Conservation (phyloP, 495 filamentous ascomycete genomes). For the Lophium mytilinum region DNA sequence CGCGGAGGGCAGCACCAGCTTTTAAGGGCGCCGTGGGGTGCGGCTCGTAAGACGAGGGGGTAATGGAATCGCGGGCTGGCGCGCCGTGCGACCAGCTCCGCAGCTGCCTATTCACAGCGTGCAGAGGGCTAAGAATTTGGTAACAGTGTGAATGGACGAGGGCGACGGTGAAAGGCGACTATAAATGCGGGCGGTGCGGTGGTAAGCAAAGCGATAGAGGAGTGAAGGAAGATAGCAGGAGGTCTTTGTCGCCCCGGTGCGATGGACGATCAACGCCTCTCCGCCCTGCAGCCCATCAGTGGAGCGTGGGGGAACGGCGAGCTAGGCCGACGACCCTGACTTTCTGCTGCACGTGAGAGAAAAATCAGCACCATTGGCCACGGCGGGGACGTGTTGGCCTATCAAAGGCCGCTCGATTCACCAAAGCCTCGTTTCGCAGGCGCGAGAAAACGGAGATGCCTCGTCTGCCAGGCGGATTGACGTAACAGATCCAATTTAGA, state of each 20-base stretch:
- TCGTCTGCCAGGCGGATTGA: too few species aligned
- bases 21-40: conserved; percentile 15
- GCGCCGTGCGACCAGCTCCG: background rate
- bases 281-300: conserved; percentile 1
- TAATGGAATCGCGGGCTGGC: conserved; percentile 9
- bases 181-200: background rate
- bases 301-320: background rate
- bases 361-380: too few species aligned
- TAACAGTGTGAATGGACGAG: background rate
- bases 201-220: background rate
- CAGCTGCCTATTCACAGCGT: background rate
- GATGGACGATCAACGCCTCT: conserved; percentile 2
- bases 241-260: too few species aligned
- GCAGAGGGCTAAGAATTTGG: background rate
- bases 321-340: too few species aligned
- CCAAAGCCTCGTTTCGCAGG: too few species aligned
- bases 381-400: too few species aligned
- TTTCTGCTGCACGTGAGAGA: too few species aligned
- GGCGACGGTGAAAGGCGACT: background rate
- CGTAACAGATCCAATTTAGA: too few species aligned
- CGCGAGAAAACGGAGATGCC: too few species aligned
- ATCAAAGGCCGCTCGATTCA: too few species aligned
- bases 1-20: conserved; percentile 9
- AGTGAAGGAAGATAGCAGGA: background rate
- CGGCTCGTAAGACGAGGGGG: conserved; percentile 18